A percentile compares a stretch with the other conserved stretches of the same genome.
Conservation (phyloP, 805 yeast species). For the Grigorovia yakushimaensis region DNA sequence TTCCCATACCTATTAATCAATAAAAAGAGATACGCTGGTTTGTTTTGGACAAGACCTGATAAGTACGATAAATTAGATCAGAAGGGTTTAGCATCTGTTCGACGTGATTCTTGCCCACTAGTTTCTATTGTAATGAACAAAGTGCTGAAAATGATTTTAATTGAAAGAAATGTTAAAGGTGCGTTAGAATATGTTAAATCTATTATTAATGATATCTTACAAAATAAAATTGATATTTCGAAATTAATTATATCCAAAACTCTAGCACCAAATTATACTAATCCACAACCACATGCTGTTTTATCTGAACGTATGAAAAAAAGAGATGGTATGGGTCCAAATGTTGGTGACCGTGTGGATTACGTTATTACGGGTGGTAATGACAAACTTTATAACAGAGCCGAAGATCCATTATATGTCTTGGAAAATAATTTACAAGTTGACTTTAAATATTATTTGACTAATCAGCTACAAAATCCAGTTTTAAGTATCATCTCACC, state of each 20-base stretch:
- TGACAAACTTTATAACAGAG: conserved; percentile 81
- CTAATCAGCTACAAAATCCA: conserved; percentile 88
- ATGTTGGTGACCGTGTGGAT: conserved; percentile 95
- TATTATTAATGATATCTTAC: conserved; percentile 81
- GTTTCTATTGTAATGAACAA: conserved; percentile 93
- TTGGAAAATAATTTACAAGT: conserved; percentile 86
- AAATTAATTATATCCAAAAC: conserved; percentile 92
- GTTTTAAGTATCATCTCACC: conserved; percentile 91
- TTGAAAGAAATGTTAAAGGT: conserved; percentile 74
- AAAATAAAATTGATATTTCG: conserved; percentile 85
- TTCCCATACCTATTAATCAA: conserved; percentile 89
- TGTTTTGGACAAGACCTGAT: conserved; percentile 90
- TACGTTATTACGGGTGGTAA: conserved; percentile 85
- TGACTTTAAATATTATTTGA: conserved; percentile 88
- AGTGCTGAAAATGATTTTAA: conserved; percentile 73
- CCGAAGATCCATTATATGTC: conserved; percentile 93
- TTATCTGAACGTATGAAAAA: conserved; percentile 91
- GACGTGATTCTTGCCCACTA: conserved; percentile 92
- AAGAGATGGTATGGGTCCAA: conserved; percentile 97
- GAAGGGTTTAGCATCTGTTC: conserved; percentile 95
- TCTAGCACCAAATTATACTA: conserved; percentile 84
- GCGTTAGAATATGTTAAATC: conserved; percentile 81
- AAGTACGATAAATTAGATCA: conserved; percentile 95
- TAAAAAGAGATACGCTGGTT: conserved; percentile 94
- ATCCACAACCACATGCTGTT: conserved; percentile 95